A percentile compares a stretch with the other conserved stretches of the same genome.
phyloP scores from a whole-genome alignment of 371 early-diverging fungal species.

The Lichtheimia hyalospora region DNA sequence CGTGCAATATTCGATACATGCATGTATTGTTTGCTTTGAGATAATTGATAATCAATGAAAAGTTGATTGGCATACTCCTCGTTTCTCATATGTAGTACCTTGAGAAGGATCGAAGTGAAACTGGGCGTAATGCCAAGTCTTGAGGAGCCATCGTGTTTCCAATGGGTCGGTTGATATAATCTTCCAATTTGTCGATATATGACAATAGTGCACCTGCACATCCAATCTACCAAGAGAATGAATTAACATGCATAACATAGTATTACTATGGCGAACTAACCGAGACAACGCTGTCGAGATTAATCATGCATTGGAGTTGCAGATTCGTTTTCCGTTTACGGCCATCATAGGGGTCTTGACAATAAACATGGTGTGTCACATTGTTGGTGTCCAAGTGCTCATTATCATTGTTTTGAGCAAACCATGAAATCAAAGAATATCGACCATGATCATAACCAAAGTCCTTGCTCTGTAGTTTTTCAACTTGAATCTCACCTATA shows the following conservation, averaged over 20 bases:
- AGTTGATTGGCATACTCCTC: background rate
- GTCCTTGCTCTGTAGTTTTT: slow-evolving; percentile 50
- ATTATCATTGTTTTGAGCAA: slow-evolving; percentile 1
- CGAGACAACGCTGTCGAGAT: slow-evolving; percentile 43
- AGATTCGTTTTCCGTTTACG: slow-evolving; percentile 45
- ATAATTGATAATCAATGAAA: background rate
- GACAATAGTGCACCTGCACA: slow-evolving; percentile 64
- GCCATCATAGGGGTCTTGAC: slow-evolving; percentile 25
- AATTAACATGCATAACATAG: background rate
- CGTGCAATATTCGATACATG: slow-evolving; percentile 58
- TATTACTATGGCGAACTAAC: slow-evolving; percentile 14
- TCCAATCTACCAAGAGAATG: slow-evolving; percentile 44
- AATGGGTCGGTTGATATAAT: slow-evolving; percentile 15
- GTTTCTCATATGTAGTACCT: slow-evolving; percentile 17
- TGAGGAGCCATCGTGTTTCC: slow-evolving; percentile 4
- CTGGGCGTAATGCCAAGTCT: slow-evolving; percentile 15
- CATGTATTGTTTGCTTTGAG: slow-evolving; percentile 38
- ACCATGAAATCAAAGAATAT: slow-evolving; percentile 27
- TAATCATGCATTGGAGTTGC: slow-evolving; percentile 52
- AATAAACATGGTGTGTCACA: background rate
- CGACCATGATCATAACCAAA: slow-evolving; percentile 54
- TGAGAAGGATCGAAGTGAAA: slow-evolving; percentile 20
- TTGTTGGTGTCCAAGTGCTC: background rate
- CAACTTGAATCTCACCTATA: slow-evolving; percentile 23
- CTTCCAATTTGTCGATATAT: slow-evolving; percentile 39